Base-by-base conservation (phyloP, 345 rosid genomes). In the Dimocarpus longan region DNA sequence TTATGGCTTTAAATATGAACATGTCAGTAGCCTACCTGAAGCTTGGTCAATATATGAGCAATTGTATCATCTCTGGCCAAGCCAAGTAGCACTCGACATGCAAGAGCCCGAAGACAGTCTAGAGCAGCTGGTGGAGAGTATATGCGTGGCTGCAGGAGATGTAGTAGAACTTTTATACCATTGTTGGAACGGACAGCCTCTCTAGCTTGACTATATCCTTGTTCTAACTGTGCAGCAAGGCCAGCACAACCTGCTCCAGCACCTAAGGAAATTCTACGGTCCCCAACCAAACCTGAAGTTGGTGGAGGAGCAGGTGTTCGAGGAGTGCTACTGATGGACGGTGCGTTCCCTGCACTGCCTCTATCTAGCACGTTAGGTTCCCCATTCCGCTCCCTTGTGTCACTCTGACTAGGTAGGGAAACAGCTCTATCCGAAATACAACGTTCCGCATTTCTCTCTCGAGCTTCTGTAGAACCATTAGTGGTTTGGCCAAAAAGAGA, bases 171-270 rank as follows among this genome's bases (percentile, higher is more conserved):
- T 88, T 94, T 96, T 83, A 96, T 96, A 70, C 99, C 99, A 91
- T 96, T 93, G 84, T 91, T 96, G 66, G 91, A 88, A 84, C 99
- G 99, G 50, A 96, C 97, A 76, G 89, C 93, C 75, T 94, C 99
- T 79, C 99, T 93, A 63, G 99, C 99, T 82, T 86, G 94, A 80
- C 98, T 88, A 88, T 96, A 96, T 70, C 92, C 97, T 82, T 93
- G 97, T 84, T 96, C 99, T 89, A 96, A 88, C 83, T 94, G 95
- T 40, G 99, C 95, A 80, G 99, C 98, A 84, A 96, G 97, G 71
- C 99, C 99, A 68, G 99, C 97, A 79, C 88, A 91, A 80, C 99
- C 99, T n/a, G 99, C 91, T 76, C 97, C 99, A 72, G 91, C 91
- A 82, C 99, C 98, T 81, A 96, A 85, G 80, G 91, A 94, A 86